These are phyloP conservation scores for Botryotinia calthae DNA, from an alignment of 2,329 filamentous ascomycete species.

Conservation along the genomic window DNA sequence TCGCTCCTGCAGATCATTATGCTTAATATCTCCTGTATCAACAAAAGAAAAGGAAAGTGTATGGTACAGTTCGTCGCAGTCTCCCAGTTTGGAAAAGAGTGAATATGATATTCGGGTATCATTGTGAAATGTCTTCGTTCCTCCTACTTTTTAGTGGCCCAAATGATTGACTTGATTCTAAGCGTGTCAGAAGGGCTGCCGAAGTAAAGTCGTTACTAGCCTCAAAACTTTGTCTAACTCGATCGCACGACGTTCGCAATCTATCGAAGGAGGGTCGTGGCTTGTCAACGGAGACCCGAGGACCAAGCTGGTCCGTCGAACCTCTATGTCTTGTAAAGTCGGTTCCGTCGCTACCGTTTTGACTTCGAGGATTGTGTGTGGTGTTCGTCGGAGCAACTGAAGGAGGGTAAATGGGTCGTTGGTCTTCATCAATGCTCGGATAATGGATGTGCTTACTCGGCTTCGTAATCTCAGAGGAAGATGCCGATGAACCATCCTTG, in stretches of 20 bases:
- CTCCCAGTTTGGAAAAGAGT: conserved; percentile 12
- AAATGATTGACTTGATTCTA: conserved; percentile 66
- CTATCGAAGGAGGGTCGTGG: conserved; percentile 84
- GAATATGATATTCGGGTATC: conserved; percentile 26
- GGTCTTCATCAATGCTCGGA: conserved; percentile 76
- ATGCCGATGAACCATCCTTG: conserved; percentile 48
- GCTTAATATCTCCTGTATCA: conserved; percentile 40
- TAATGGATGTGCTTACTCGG: conserved; percentile 54
- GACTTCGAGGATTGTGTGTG: conserved; percentile 76
- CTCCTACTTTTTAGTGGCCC: conserved; percentile 33
- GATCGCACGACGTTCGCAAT: conserved; percentile 82
- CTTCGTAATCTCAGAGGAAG: conserved; percentile 56
- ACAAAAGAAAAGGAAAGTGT: conserved; percentile 40
- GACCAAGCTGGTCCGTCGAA: conserved; percentile 51
- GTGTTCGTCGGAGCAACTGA: conserved; percentile 75
- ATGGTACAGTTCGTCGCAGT: conserved; percentile 34
- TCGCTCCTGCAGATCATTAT: conserved; percentile 52
- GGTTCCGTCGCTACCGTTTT: conserved; percentile 91
- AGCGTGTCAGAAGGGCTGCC: conserved; percentile 76
- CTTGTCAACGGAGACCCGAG: conserved; percentile 48
- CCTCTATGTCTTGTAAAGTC: conserved; percentile 73
- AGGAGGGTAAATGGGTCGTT: conserved; percentile 89
- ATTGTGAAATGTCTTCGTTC: conserved; percentile 17
- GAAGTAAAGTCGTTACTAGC: conserved; percentile 88
- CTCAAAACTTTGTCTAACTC: conserved; percentile 79